Evolutionary conservation across 1,284 basidiomycete species (phyloP), one percentile per base, ranked within the genome.

Genomic region (Hemileia vastatrix): DNA sequence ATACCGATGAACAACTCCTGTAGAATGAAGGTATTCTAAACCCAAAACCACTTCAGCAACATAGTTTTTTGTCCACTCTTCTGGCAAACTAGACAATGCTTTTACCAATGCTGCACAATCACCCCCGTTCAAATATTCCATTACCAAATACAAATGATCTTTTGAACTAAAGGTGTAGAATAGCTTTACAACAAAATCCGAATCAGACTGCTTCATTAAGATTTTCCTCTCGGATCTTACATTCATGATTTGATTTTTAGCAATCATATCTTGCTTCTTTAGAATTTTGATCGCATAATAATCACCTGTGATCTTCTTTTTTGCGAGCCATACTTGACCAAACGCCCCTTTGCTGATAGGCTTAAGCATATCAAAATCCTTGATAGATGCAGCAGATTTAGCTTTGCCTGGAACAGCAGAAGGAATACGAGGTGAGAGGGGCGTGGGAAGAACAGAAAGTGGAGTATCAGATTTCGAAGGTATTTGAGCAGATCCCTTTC

Each of bases 181-280:
- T 52, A 79, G 76, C 68, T 78, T 78, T 67, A 78, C 78, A 54
- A 78, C 78, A 36, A 98, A 97, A n/a, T 95, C 93, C 9, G 93
- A 96, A 77, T 96, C 92, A 0, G 95, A 89, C 77, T 98, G 94
- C 75, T 92, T 94, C 95, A 98, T 98, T 68, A 99, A 82, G 72
- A 99, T 98, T 84, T 94, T 97, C 62, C 95, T 84, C 79, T 99
- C 95, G 2, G 95, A 95, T 79, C 97, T 98, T 77, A 98, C 94
- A 74, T 98, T 99, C 61, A 95, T 98, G 77, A 99, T 95, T 78
- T 99, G 95, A 79, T 98, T 98, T 83, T 99, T 99, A 52, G 95
- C 91, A 74, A 99, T 97, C 95, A 99, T 99, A 78, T 99, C 95
- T 27, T 92, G 90, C 80, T 99, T 99, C 79, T 95, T 97, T 70